Base-by-base conservation (phyloP, 768 basidiomycete genomes). In the Tylopilus sp. region DNA sequence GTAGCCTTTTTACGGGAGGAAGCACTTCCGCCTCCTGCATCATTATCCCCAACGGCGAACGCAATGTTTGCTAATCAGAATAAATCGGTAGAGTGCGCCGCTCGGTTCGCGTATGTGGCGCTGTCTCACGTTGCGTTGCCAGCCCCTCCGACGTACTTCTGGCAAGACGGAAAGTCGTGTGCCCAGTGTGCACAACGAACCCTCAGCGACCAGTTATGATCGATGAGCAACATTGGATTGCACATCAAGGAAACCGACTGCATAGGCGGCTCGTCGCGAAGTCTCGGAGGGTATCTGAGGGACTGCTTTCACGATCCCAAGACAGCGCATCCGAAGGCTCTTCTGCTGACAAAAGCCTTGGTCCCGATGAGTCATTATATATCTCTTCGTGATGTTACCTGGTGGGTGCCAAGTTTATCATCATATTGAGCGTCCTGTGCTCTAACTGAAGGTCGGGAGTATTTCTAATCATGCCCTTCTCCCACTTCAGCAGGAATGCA, bases 161-260 rank as follows among this genome's bases (percentile, higher is more conserved):
- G 41, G 81, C 82, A 1, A 78, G 83, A 45, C 79, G 74, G 50
- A 85, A 84, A 58, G 63, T 78, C 7, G 70, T 81, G 5, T 93
- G 90, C 65, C 61, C 76, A 3, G 65, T 77, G 11, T 93, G 90
- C 60, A 90, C 89, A 10, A 50, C 64, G 4, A 72, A 88, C 50
- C 61, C 74, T 3, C 68, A 76, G 21, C 74, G 76, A 24, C 90
- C 90, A 0, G 68, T 82, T 14, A 79, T 88, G 75, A 80, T 92
- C 70, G 79, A 89, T 45, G 77, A 75, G 10, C 52, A 53, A 11
- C 67, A 78, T 44, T 86, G 87, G 83, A 72, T 76, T 2, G 69
- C 67, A 2, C 90, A 92, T 64, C 66, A 73, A 30, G 70, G 69
- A n/a, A 82, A 82, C 8, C 79, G 81, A 17, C 43, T 66, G 11